Evolutionary conservation across 352 stramenopile genomes (phyloP), one percentile per base, ranked within the genome.

Genomic region (Blastocystis sp.): DNA sequence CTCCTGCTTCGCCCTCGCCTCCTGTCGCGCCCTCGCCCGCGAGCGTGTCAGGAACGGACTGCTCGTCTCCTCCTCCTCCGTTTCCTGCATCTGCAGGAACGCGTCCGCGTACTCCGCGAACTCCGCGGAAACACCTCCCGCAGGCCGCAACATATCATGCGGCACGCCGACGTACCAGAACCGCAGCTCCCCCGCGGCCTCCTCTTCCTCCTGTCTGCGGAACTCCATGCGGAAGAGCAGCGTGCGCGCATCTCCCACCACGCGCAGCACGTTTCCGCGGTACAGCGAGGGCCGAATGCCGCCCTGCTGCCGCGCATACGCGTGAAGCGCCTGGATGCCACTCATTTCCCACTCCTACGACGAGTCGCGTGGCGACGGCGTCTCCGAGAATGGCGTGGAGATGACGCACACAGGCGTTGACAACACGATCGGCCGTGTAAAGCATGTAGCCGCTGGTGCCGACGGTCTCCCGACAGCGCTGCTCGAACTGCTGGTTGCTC

Each of bases 41-140:
- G 65, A 56, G n/a, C 65, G 40, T 40, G 65, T 78, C 42, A 78
- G 36, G 42, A 78, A 78, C 24, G 65, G 65, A 38, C 65, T 78
- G 42, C 44, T 78, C 3, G 34, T 38, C 24, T 59, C 32, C 32
- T 78, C 46, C 8, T 56, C 65, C 49, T 78, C 65, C 1, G 56
- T 38, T 11, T 78, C 44, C 36, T 32, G 11, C 27, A 57, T 18
- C 36, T 51, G 36, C 36, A 78, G 21, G 42, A 56, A 78, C 8
- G 56, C 56, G 18, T 54, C 65, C 14, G 65, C 65, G 36, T 78
- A 78, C 36, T 78, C 24, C 32, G 16, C n/a, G 42, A 78, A 78
- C n/a, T 56, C 38, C n/a, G 38, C 8, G 36, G 11, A 16, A 4
- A 78, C 21, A n/a, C 16, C 44, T 4, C 65, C 65, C 21, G 16